Evolutionary conservation across 805 yeast genomes (phyloP).

Genomic region (Komagataella mondaviorum): DNA sequence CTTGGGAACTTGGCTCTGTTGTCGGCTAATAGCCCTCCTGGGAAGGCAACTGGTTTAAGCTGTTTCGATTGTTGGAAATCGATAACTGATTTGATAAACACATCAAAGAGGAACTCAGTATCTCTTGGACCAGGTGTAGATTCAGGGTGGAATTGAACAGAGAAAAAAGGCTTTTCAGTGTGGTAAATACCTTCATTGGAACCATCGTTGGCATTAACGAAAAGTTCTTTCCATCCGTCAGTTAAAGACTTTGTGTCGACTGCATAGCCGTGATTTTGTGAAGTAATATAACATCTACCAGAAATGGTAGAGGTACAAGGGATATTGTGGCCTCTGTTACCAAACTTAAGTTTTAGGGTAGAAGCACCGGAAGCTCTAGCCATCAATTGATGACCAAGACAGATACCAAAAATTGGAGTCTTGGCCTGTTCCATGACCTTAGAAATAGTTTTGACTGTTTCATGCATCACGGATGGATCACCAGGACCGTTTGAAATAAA

Average conservation of each 20-base stretch:
- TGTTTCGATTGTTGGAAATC: conserved; percentile 43
- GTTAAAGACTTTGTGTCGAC: conserved; percentile 72
- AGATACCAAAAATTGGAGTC: conserved; percentile 93
- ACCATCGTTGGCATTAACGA: conserved; percentile 91
- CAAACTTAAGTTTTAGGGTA: conserved; percentile 84
- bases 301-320: conserved; percentile 84
- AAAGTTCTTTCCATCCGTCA: conserved; percentile 83
- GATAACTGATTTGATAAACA: conserved; percentile 70
- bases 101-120: conserved; percentile 93
- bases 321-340: conserved; percentile 98
- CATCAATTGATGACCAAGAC: conserved; percentile 94
- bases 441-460: conserved; percentile 47
- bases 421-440: conserved; percentile 47
- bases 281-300: conserved; percentile 96
- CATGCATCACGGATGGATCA: conserved; percentile 82
- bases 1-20: conserved; percentile 67
- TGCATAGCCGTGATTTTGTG: conserved; percentile 98
- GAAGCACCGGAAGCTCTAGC: conserved; percentile 94
- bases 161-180: conserved; percentile 76
- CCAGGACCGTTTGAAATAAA: conserved; percentile 98
- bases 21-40: conserved; percentile 73
- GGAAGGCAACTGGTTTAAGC: conserved; percentile 70
- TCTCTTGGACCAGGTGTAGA: conserved; percentile 99
- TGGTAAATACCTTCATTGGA: conserved; percentile 98
- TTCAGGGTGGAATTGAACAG: conserved; percentile 99